Percentiles rank a stretch among this genome's conserved stretches.
These are phyloP conservation scores for Bipolaris zeicola DNA, from an alignment of 2,329 filamentous ascomycete genomes.

Conservation along the genomic window DNA sequence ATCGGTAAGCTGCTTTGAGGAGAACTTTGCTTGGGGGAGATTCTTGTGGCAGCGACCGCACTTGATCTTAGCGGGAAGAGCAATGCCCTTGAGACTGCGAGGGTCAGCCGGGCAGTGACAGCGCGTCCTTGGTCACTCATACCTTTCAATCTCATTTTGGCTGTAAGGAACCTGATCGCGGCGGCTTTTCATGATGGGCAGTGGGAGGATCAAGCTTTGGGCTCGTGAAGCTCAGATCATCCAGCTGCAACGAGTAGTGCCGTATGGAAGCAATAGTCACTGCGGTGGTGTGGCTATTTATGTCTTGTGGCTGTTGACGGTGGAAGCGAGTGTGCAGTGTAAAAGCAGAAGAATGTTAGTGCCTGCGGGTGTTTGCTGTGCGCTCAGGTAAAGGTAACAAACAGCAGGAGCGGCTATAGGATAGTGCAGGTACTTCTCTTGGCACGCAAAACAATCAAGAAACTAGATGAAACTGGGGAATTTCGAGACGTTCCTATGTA, in stretches of 20 bases:
- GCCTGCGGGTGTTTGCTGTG: background rate
- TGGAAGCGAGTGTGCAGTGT: background rate
- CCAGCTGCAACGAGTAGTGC: too few relatives aligned
- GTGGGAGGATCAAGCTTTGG: background rate
- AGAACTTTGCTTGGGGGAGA: slow-evolving; percentile 49
- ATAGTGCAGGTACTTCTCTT: too few relatives aligned
- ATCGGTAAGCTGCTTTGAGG: slow-evolving; percentile 55
- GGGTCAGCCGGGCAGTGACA: background rate
- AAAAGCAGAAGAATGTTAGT: background rate
- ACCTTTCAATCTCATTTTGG: slow-evolving; percentile 22
- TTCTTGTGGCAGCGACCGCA: slow-evolving; percentile 56
- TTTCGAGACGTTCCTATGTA: too few relatives aligned
- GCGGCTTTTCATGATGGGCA: slow-evolving; percentile 6
- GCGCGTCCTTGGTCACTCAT: background rate
- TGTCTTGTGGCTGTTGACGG: background rate
- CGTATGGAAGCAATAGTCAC: too few relatives aligned
- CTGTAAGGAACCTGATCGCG: slow-evolving; percentile 14
- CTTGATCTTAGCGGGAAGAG: slow-evolving; percentile 45
- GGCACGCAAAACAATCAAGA: too few relatives aligned
- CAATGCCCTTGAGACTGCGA: slow-evolving; percentile 25
- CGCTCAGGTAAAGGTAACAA: too few relatives aligned
- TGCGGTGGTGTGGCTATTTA: background rate
- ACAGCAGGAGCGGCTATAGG: background rate
- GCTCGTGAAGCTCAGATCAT: background rate
- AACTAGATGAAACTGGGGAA: too few relatives aligned